Evolutionary conservation across 2,329 filamentous ascomycete species (phyloP).

Genomic region (Monilinia laxa): DNA sequence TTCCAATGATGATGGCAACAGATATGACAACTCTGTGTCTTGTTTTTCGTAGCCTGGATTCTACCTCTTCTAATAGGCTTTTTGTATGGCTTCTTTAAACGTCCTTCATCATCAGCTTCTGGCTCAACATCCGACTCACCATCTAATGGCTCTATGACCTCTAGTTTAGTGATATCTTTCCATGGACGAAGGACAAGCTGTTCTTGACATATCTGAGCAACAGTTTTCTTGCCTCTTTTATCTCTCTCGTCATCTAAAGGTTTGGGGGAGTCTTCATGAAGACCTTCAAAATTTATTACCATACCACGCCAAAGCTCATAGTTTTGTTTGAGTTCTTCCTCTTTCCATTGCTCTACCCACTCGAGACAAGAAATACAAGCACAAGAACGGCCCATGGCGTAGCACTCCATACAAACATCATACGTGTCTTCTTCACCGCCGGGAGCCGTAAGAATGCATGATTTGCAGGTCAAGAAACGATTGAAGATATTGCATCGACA

Average conservation of each 20-base stretch:
- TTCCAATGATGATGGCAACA: slow-evolving; percentile 76
- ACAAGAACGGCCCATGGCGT: slow-evolving; percentile 94
- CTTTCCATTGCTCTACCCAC: slow-evolving; percentile 93
- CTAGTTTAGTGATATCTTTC: slow-evolving; percentile 64
- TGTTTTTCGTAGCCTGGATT: slow-evolving; percentile 49
- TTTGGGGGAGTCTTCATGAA: slow-evolving; percentile 66
- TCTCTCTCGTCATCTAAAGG: slow-evolving; percentile 69
- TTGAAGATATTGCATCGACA: slow-evolving; percentile 98
- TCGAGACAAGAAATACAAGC: slow-evolving; percentile 78
- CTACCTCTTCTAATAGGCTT: slow-evolving; percentile 43
- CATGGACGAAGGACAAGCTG: slow-evolving; percentile 78
- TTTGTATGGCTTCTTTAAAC: slow-evolving; percentile 51
- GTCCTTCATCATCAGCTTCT: slow-evolving; percentile 63
- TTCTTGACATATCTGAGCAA: slow-evolving; percentile 93
- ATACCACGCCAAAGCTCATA: slow-evolving; percentile 82
- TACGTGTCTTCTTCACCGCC: slow-evolving; percentile 81
- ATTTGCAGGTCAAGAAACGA: slow-evolving; percentile 86
- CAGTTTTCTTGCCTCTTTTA: slow-evolving; percentile 68
- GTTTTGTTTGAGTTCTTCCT: slow-evolving; percentile 72
- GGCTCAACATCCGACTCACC: slow-evolving; percentile 52
- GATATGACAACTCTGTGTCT: slow-evolving; percentile 70
- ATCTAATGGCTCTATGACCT: slow-evolving; percentile 33
- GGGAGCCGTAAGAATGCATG: slow-evolving; percentile 68
- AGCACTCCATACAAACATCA: slow-evolving; percentile 97
- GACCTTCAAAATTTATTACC: slow-evolving; percentile 72